These are phyloP conservation scores for Elongisporangium undulatum DNA, from an alignment of 352 stramenopile genomes.

Conservation along the genomic window DNA sequence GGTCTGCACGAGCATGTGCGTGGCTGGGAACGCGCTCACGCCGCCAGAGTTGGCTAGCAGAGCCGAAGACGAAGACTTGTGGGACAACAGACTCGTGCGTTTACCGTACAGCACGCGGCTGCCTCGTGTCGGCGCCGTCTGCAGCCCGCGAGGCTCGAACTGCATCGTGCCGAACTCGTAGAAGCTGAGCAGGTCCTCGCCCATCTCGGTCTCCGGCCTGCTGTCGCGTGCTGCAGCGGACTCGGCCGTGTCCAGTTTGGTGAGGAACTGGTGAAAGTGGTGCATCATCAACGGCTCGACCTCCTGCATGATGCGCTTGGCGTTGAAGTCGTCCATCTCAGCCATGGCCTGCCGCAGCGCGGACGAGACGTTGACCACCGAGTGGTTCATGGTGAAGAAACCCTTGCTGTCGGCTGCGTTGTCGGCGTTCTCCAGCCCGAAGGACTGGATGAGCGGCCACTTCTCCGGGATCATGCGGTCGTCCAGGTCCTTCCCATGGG, in stretches of 20 bases:
- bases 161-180: slow-evolving; percentile 83
- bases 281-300: slow-evolving; percentile 46
- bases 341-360: slow-evolving; percentile 31
- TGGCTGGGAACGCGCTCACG: slow-evolving; percentile 22
- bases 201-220: slow-evolving; percentile 51
- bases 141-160: slow-evolving; percentile 34
- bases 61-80: slow-evolving; percentile 28
- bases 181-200: slow-evolving; percentile 66
- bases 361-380: slow-evolving; percentile 47
- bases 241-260: slow-evolving; percentile 67
- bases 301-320: slow-evolving; percentile 44
- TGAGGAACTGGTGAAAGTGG: slow-evolving; percentile 61
- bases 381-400: slow-evolving; percentile 79
- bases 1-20: slow-evolving; percentile 59
- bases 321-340: slow-evolving; percentile 49
- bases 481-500: slow-evolving; percentile 21
- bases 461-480: slow-evolving; percentile 65
- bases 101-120: slow-evolving; percentile 58
- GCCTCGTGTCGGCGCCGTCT: slow-evolving; percentile 21
- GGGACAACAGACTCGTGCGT: slow-evolving; percentile 23
- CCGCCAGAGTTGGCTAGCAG: slow-evolving; percentile 29
- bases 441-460: slow-evolving; percentile 74
- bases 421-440: slow-evolving; percentile 37
- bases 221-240: slow-evolving; percentile 26
- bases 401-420: slow-evolving; percentile 25